phyloP scores from a whole-genome alignment of 73 alveolate species.

The Diophrys sp. region DNA sequence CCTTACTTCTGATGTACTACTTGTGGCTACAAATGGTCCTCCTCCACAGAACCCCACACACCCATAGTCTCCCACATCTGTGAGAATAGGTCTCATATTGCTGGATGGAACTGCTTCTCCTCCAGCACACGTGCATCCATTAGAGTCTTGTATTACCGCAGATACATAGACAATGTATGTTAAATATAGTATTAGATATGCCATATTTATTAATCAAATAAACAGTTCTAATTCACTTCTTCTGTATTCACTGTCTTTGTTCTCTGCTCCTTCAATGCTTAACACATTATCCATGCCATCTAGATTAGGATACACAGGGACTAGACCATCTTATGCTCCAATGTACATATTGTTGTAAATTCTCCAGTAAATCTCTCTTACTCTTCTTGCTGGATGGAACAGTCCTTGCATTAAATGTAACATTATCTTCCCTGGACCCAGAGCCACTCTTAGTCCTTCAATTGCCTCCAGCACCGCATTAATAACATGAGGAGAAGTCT shows the following conservation, averaged over 20 bases:
- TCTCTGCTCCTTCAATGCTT: slow-evolving; percentile 27
- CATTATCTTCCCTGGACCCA: slow-evolving; percentile 96
- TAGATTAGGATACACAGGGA: slow-evolving; percentile 84
- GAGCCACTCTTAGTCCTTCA: slow-evolving; percentile 98
- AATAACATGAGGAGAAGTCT: slow-evolving; percentile 99
- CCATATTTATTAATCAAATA: slow-evolving; percentile 47
- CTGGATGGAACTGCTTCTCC: no score
- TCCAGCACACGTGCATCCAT: no score
- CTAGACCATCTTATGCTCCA: slow-evolving; percentile 96
- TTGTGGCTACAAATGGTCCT: no score
- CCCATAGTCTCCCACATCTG: no score
- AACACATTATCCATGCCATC: slow-evolving; percentile 20
- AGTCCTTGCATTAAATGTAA: slow-evolving; percentile 92
- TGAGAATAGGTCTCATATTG: no score
- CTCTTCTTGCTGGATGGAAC: slow-evolving; percentile 99
- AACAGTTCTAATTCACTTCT: slow-evolving; percentile 73
- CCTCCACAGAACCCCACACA: no score
- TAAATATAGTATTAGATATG: no score
- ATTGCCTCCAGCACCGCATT: slow-evolving; percentile 99
- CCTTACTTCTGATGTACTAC: no score
- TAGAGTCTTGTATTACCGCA: no score
- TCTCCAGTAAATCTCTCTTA: slow-evolving; percentile 99
- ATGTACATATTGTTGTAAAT: slow-evolving; percentile 96
- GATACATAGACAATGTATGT: no score
- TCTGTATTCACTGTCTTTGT: slow-evolving; percentile 40